Base-by-base conservation (phyloP, 768 basidiomycete genomes). In the Megacollybia marginata region DNA sequence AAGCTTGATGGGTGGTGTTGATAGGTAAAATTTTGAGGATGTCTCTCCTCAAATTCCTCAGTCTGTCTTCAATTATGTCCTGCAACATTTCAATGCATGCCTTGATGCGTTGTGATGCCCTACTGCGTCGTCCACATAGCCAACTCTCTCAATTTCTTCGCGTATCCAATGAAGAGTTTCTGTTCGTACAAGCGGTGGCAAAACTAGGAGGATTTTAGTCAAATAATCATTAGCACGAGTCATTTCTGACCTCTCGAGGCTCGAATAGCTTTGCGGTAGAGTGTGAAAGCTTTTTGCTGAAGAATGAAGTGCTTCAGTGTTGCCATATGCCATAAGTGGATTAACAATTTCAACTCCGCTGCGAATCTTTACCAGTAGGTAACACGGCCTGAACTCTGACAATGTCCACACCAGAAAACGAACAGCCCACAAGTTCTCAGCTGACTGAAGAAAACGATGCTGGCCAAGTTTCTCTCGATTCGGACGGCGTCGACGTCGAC, bases 241-340 rank as follows among this genome's bases (percentile, higher is more conserved):
- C 54, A 46, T 36, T 31, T 58, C 65, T 54, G 59, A 87, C 88
- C 72, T 72, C 75, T 73, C 8, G 85, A 80, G 11, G 84, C 80
- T 46, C 87, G 80, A 55, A 88, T 73, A n/a, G 79, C 76, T 48
- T 70, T 63, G 50, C 86, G 78, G 65, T 88, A 90, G 44, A 88
- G 67, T 54, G 69, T 62, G 42, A 89, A 59, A 16, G 75, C 80
- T 59, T 75, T 69, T 53, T 81, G 76, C 52, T 75, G 75, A 51
- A 90, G 74, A 58, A 91, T 76, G 59, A 89, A 90, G 65, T 90
- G 85, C 65, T 75, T 85, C 63, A 90, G 76, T 33, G 82, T 78
- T 28, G 23, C 23, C 23, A 28, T 28, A 28, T 28, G 23, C 23
- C 23, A 28, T 28, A 28, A 28, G 23, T 28, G 23, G 23, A 28